These are phyloP conservation scores for Vanilla planifolia DNA, from an alignment of 106 monocot genomes.

Conservation along the genomic window DNA sequence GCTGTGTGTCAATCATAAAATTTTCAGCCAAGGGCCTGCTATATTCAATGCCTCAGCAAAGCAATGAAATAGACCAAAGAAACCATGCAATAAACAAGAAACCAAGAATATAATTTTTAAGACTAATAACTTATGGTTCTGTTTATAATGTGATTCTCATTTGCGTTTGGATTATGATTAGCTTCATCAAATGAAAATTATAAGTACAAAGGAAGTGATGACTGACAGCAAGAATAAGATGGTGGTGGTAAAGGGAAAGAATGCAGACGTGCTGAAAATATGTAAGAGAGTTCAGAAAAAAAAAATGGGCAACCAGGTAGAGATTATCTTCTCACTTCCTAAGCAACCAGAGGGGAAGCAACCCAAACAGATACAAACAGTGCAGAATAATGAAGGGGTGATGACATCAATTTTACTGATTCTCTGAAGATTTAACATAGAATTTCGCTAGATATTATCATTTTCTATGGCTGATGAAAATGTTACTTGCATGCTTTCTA, in stretches of 20 bases:
- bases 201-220: conserved; percentile 61
- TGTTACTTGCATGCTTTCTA: no score
- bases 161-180: neutral
- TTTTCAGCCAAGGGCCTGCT: no score
- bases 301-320: conserved; percentile 57
- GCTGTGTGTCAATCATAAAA: no score
- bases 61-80: no score
- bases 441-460: no score
- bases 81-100: no score
- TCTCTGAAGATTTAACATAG: no score
- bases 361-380: conserved; percentile 14
- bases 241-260: conserved; percentile 66
- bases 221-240: conserved; percentile 42
- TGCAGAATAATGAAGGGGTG: conserved; percentile 50
- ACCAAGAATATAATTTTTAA: no score
- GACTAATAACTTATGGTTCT: no score
- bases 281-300: conserved; percentile 72
- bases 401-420: neutral
- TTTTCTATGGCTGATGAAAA: no score
- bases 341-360: conserved; percentile 40
- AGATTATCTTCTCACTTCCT: conserved; percentile 62
- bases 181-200: neutral
- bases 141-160: no score
- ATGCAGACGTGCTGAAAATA: conserved; percentile 38
- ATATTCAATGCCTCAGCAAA: no score